Evolutionary conservation across 768 basidiomycete species (phyloP).

Genomic region (Tulasnella sp.): DNA sequence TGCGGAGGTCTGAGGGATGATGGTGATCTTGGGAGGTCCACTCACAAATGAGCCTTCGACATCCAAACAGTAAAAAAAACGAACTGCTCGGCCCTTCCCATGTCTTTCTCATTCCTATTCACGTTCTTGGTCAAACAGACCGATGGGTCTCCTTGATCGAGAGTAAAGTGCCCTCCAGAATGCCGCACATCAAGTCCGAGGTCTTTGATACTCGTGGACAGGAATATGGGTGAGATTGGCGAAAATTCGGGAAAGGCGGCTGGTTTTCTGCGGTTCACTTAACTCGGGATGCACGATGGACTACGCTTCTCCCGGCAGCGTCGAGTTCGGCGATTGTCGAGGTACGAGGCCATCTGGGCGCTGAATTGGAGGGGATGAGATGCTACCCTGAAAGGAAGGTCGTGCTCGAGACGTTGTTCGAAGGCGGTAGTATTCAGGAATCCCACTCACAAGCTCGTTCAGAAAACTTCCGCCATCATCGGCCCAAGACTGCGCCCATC

Average conservation of each 20-base stretch:
- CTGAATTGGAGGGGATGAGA: neutral
- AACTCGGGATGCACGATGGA: neutral
- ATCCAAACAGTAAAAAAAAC: slow-evolving; percentile 96
- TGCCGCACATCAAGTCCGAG: no score
- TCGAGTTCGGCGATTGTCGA: slow-evolving; percentile 11
- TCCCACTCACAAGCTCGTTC: neutral
- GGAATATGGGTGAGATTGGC: slow-evolving; percentile 14
- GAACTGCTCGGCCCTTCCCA: no score
- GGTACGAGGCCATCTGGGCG: neutral
- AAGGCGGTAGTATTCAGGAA: neutral
- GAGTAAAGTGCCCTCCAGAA: no score
- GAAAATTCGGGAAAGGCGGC: neutral
- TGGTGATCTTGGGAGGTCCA: slow-evolving; percentile 31
- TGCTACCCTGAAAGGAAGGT: neutral
- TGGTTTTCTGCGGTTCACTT: neutral
- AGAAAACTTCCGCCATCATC: slow-evolving; percentile 12
- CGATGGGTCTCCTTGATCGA: no score
- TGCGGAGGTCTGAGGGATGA: neutral
- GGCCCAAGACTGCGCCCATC: neutral
- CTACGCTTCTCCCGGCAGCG: neutral
- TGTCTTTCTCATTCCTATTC: no score
- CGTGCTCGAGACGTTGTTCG: neutral
- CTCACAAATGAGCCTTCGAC: slow-evolving; percentile 92
- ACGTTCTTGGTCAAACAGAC: no score
- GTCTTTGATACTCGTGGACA: neutral